Conservation (phyloP, 306 rosid genomes). For the Fragaria nilgerrensis region DNA sequence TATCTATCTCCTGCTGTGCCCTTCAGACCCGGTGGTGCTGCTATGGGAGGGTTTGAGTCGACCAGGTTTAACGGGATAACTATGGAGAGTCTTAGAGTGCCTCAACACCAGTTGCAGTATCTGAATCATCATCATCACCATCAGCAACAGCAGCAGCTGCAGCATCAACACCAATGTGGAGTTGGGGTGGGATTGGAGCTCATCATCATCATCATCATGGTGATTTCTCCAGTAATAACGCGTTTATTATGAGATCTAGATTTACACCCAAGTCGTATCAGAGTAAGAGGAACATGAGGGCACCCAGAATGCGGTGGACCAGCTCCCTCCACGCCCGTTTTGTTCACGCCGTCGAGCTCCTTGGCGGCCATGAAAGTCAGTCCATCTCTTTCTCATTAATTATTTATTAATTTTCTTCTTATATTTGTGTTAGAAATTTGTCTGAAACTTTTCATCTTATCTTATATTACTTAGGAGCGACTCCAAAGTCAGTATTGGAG, state of each 20-base stretch:
- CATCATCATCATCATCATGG: conserved; percentile 5
- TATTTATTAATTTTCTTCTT: not conserved
- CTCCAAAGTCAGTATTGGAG: conserved; percentile 88
- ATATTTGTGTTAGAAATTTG: not conserved
- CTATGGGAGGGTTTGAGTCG: conserved; percentile 24
- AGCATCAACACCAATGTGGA: conserved; percentile 20
- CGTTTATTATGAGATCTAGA: conserved; percentile 50
- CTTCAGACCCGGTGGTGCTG: not conserved
- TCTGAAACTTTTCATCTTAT: not conserved
- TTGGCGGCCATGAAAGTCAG: conserved; percentile 96
- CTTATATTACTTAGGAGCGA: conserved; percentile 56
- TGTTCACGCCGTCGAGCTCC: conserved; percentile 86
- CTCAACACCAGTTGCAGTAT: conserved; percentile 16
- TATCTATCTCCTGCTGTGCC: conserved; percentile 15
- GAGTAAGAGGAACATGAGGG: conserved; percentile 69
- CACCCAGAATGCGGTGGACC: conserved; percentile 98
- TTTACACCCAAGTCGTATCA: conserved; percentile 40
- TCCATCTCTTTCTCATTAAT: not conserved
- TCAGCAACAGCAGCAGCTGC: conserved; percentile 3
- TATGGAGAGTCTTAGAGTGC: conserved; percentile 40
- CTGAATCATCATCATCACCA: conserved; percentile 14
- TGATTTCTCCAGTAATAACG: conserved; percentile 15
- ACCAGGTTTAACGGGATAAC: conserved; percentile 46
- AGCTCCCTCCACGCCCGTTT: conserved; percentile 84
- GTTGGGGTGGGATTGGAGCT: conserved; percentile 17